Base-by-base conservation (phyloP, 768 basidiomycete genomes). In the Rhodosporidiobolus odoratus region DNA sequence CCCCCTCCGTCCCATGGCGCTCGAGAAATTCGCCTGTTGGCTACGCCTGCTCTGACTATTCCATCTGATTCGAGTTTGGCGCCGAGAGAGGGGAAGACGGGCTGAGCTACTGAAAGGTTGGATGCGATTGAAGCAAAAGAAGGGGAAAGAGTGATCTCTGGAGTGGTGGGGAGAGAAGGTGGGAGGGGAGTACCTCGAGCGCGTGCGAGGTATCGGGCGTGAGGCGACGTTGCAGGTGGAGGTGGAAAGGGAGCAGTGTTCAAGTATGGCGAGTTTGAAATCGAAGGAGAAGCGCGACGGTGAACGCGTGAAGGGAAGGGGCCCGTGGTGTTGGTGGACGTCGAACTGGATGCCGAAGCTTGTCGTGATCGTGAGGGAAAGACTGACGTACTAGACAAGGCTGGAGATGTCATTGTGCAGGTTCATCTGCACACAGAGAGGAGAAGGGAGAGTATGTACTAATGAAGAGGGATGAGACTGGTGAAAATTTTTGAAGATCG, bases 11-110 rank as follows among this genome's bases (percentile, higher is more conserved):
- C 70, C 65, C 65, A 67, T 0, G 65, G 65, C 12, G 65, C 62
- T 4, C 17, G 17, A 23, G 61, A 59, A 8, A 63, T 43, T 2
- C 62, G 61, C 0, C 65, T 37, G 13, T 38, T 58, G 4, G 48
- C n/a, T 9, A 58, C n/a, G 1, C 30, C 54, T 9, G 69, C 56
- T 2, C 41, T 34, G 19, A 59, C 65, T 40, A 66, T 38, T 19
- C 64, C 69, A 23, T 71, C 47, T 5, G n/a, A 6, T 6, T 23
- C 38, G 45, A 66, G 58, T 25, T 50, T 38, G 1, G 57, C 62
- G 2, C 43, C 40, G 58, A 60, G 68, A 4, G 62, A 48, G 6
- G 68, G 62, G 50, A 69, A 69, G 15, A 64, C 57, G 23, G 68
- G 68, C 40, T 69, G 48, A 13, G 32, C 34, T 5, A 58, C 60